These are phyloP conservation scores for Magnolia officinalis DNA, from an alignment of 164 flowering plant genomes.

Conservation along the genomic window DNA sequence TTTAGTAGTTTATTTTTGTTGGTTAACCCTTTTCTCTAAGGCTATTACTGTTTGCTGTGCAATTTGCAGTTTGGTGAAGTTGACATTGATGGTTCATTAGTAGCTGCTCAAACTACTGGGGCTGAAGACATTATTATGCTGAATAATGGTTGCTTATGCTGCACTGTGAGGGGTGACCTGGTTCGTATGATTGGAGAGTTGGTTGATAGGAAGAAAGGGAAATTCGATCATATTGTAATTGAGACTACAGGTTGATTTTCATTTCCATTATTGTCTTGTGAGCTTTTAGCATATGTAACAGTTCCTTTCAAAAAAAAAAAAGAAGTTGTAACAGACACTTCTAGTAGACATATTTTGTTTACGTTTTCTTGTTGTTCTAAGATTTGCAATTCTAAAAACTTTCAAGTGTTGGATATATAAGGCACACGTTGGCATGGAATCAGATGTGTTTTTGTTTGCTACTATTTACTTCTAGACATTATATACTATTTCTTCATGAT, in stretches of 20 bases:
- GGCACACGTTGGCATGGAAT: background rate
- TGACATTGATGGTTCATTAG: conserved; percentile 95
- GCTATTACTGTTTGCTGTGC: background rate
- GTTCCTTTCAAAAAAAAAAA: background rate
- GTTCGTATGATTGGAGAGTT: conserved; percentile 89
- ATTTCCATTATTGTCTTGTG: background rate
- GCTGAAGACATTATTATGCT: conserved; percentile 96
- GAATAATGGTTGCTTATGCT: conserved; percentile 96
- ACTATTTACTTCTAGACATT: background rate
- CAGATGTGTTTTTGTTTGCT: background rate
- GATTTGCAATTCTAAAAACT: background rate
- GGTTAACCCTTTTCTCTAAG: no score
- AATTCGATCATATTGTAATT: conserved; percentile 90
- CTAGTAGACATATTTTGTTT: background rate
- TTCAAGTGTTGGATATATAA: no score
- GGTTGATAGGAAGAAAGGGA: conserved; percentile 74
- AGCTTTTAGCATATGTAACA: background rate
- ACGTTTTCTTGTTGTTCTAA: background rate
- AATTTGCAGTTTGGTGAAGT: conserved; percentile 87
- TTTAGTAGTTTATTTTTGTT: no score
- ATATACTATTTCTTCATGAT: background rate
- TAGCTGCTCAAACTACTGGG: conserved; percentile 82
- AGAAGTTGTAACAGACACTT: no score
- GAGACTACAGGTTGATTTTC: conserved; percentile 80
- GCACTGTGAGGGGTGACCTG: conserved; percentile 98